These are phyloP conservation scores for Mortierella sp. DNA, from an alignment of 371 early-diverging fungal species.

Conservation along the genomic window DNA sequence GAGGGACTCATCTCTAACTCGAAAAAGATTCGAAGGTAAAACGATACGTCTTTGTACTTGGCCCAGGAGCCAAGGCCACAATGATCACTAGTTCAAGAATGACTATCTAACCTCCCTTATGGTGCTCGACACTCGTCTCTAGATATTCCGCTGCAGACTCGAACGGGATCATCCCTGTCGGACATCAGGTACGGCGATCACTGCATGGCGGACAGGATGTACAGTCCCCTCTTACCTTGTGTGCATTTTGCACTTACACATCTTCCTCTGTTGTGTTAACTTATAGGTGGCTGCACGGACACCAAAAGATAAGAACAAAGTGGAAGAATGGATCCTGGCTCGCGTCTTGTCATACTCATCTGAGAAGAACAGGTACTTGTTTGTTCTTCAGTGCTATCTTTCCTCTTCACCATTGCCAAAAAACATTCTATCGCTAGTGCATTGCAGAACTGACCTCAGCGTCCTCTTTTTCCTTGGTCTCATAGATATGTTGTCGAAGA, in stretches of 20 bases:
- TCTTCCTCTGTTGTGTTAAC: not conserved
- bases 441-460: not conserved
- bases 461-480: not conserved
- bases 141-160: slow-evolving; percentile 45
- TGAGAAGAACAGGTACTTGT: slow-evolving; percentile 73
- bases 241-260: not conserved
- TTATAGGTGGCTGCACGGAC: slow-evolving; percentile 75
- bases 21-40: slow-evolving; percentile 70
- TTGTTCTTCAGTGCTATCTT: not conserved
- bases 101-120: not conserved
- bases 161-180: slow-evolving; percentile 58
- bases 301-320: slow-evolving; percentile 70
- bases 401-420: no score
- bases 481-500: slow-evolving; percentile 79
- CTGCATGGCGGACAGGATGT: not conserved
- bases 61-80: not conserved
- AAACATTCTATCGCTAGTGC: no score
- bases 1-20: slow-evolving; percentile 60
- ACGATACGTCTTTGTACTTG: not conserved
- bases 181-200: slow-evolving; percentile 56
- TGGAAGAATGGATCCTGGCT: slow-evolving; percentile 84
- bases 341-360: slow-evolving; percentile 71
- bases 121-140: not conserved
- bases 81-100: not conserved
- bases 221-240: not conserved